Base-by-base conservation (phyloP, 352 stramenopile species). In the Phytopythium cucurbitacearum region DNA sequence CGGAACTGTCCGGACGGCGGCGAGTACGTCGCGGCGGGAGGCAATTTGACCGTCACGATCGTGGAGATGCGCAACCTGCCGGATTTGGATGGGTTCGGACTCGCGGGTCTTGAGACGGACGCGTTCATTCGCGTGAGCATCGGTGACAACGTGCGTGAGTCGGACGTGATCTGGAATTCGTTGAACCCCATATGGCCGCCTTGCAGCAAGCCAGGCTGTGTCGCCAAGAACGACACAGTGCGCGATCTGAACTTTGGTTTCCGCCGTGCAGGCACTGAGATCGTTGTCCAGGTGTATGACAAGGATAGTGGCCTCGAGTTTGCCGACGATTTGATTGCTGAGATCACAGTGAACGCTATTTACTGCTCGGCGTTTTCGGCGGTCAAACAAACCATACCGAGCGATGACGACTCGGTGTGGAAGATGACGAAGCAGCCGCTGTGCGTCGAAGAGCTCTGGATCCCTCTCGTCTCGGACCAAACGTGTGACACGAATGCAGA, bases 291-390 rank as follows among this genome's bases (percentile, higher is more conserved):
- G 12, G 70, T 95, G 10, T 76, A 70, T 50, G 85, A 97, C 58
- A 69, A 89, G 34, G 87, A 96, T 66, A 75, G 71, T 44, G 89
- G 89, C 9, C 66, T 97, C 2, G 88, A 96, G 57, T 96, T 96
- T 45, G 80, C 59, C 7, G 84, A 97, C 52, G 87, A 97, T 57
- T 59, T 95, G 8, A 80, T 95, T 42, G 77, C 71, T 2, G 60
- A 80, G 43, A 65, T 91, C 37, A 88, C 65, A 3, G 51, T 92
- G 10, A 75, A 91, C 43, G 69, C 83, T 12, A 92, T 94, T 44
- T 92, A 91, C 56, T 95, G 85, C 62, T 94, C 85, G 4, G 65
- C 64, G 0, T 91, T 90, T 48, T 75, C 76, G 1, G 81, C 77
- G 0, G 36, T 64, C 21, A 70, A 56, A 39, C 81, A 92, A 42